A percentile compares a stretch with the other conserved stretches of the same genome.
phyloP scores from a whole-genome alignment of 2,329 filamentous ascomycete genomes.

The Drechslerella coelobrocha region DNA sequence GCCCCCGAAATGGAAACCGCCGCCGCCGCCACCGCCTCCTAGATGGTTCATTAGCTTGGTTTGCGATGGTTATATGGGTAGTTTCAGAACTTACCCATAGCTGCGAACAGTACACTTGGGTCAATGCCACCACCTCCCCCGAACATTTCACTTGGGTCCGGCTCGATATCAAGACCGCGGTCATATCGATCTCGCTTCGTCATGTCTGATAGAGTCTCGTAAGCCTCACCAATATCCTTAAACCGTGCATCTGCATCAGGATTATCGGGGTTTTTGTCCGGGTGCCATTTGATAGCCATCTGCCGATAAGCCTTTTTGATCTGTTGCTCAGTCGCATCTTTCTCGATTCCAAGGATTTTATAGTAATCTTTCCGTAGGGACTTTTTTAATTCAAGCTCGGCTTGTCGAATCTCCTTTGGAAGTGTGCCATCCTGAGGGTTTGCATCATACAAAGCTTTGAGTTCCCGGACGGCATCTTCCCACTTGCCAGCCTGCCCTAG shows the following conservation, averaged over 20 bases:
- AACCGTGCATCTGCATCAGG: conserved; percentile 85
- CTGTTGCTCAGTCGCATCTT: conserved; percentile 80
- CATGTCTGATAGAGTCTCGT: conserved; percentile 92
- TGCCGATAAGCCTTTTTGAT: conserved; percentile 98
- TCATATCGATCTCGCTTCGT: conserved; percentile 69
- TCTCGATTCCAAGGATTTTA: conserved; percentile 89
- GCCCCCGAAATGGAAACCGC: conserved; percentile 41
- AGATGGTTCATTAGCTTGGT: conserved; percentile 16
- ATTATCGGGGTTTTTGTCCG: conserved; percentile 95
- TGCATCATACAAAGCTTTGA: conserved; percentile 82
- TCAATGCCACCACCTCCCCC: conserved; percentile 41
- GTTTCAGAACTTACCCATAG: conserved; percentile 39
- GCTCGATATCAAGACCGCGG: conserved; percentile 19
- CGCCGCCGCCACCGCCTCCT: conserved; percentile 29
- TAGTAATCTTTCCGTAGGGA: conserved; percentile 97
- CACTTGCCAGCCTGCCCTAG: conserved; percentile 83
- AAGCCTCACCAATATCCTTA: conserved; percentile 97
- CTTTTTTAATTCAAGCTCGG: conserved; percentile 97
- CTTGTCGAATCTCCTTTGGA: conserved; percentile 82
- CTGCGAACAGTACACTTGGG: conserved; percentile 45
- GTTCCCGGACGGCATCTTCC: conserved; percentile 88
- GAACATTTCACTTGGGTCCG: conserved; percentile 45
- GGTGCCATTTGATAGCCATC: conserved; percentile 90
- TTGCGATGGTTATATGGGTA: not conserved
- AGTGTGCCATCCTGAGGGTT: conserved; percentile 83